Conservation (phyloP, 768 basidiomycete species). For the Mycena olivaceomarginata region DNA sequence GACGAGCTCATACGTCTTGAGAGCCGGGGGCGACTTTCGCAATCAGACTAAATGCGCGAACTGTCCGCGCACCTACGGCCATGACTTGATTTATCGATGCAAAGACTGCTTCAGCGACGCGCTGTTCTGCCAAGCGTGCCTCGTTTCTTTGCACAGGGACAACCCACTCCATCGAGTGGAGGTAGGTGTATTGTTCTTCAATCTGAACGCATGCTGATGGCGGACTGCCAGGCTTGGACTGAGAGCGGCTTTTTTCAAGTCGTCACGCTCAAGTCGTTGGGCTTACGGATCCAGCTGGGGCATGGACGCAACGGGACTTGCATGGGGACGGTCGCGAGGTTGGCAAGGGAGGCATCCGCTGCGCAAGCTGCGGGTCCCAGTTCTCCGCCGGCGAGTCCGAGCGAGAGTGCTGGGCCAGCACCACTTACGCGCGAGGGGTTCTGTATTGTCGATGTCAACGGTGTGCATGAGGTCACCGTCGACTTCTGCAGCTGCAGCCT, state of each 20-base stretch:
- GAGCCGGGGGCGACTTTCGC: not conserved
- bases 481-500: slow-evolving; percentile 39
- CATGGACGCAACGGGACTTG: slow-evolving; percentile 1
- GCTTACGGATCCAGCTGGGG: slow-evolving; percentile 25
- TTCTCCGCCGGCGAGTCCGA: too few relatives aligned
- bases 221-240: slow-evolving; percentile 1
- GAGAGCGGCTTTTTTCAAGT: not conserved
- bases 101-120: slow-evolving; percentile 6
- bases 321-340: not conserved
- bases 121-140: not conserved
- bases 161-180: slow-evolving; percentile 16
- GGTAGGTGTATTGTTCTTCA: not conserved
- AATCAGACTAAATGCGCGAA: not conserved
- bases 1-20: not conserved
- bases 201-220: too few relatives aligned
- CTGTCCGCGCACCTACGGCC: not conserved
- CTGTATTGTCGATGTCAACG: slow-evolving; percentile 21
- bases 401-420: not conserved
- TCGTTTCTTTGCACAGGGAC: not conserved
- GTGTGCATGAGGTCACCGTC: slow-evolving; percentile 36
- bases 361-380: not conserved
- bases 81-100: not conserved
- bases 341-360: not conserved
- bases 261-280: not conserved
- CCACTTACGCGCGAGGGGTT: not conserved